Evolutionary conservation across 2,329 filamentous ascomycete genomes (phyloP), one percentile per base, ranked within the genome.

Genomic region (Acrocalymma vagum): DNA sequence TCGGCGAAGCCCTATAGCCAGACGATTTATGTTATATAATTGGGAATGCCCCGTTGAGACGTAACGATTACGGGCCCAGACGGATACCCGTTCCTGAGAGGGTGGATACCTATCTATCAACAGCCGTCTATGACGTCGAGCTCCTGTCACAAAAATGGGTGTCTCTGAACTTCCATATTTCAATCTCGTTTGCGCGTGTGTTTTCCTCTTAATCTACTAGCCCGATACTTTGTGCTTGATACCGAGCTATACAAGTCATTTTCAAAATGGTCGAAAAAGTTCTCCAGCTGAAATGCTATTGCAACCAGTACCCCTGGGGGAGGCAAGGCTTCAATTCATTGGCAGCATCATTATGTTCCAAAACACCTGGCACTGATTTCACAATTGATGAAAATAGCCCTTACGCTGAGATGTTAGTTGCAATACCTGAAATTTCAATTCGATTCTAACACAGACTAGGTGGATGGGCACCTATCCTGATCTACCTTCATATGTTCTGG

Each of bases 401-500:
- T 6, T 91, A 91, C 60, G 78, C 82, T 1, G 83, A 86, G 62
- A 79, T 81, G 73, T 70, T 46, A 51, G 51, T 45, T 7, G 17
- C 10, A 31, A n/a, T 4, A 11, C 11, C 9, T 13, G 9, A 1
- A 18, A 9, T 22, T 2, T 3, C 21, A 11, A 15, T 8, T 9
- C 14, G 14, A 10, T 3, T 10, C 40, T 61, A 26, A 64, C 42
- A 29, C 22, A 11, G 11, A 1, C 35, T 35, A 66, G 58, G 62
- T 90, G 87, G 87, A 87, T 90, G 74, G 87, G 86, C 4, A 89
- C 87, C 29, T 90, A 91, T 60, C 86, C 86, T 0, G 82, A 82
- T 25, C 79, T 86, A 6, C 86, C 86, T 0, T 87, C 84, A 1
- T 81, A 82, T 38, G 74, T 87, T 1, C 70, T 87, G 11, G 72